Evolutionary conservation across 2,329 filamentous ascomycete genomes (phyloP).

Genomic region (Alternaria brassicae): DNA sequence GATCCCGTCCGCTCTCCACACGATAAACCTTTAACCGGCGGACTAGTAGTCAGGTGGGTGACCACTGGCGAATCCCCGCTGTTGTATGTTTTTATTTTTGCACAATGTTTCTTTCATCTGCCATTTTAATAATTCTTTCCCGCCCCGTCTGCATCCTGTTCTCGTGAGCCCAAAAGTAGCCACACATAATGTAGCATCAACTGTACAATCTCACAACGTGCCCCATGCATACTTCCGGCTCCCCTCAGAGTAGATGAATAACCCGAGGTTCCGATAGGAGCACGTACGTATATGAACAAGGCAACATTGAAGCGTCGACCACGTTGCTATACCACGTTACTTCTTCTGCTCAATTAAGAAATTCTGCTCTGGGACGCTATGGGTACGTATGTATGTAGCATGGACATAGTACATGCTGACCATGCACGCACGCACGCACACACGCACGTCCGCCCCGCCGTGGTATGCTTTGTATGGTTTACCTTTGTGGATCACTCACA

Average conservation of each 20-base stretch:
- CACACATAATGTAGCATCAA: not conserved
- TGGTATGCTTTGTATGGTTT: not conserved
- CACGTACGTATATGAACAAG: not conserved
- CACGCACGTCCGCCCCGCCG: not conserved
- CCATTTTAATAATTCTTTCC: not conserved
- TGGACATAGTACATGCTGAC: not conserved
- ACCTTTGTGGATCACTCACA: not conserved
- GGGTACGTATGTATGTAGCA: not conserved
- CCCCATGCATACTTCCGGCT: constrained; percentile 1
- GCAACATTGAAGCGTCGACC: not conserved
- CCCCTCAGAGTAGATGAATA: not conserved
- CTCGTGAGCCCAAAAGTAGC: not conserved
- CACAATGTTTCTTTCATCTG: not conserved
- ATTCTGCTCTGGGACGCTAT: not conserved
- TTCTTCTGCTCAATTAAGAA: not conserved
- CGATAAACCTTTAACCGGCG: constrained; percentile 16
- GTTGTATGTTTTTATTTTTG: constrained; percentile 14
- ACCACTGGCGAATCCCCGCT: constrained; percentile 13
- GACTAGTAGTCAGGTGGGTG: constrained; percentile 11
- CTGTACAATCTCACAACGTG: not conserved
- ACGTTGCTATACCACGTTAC: not conserved
- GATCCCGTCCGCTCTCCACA: constrained; percentile 18
- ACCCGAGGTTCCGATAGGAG: not conserved
- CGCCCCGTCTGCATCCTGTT: not conserved
- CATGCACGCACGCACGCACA: not conserved